These are phyloP conservation scores for Porosira glacialis DNA, from an alignment of 352 stramenopile genomes.

Conservation along the genomic window DNA sequence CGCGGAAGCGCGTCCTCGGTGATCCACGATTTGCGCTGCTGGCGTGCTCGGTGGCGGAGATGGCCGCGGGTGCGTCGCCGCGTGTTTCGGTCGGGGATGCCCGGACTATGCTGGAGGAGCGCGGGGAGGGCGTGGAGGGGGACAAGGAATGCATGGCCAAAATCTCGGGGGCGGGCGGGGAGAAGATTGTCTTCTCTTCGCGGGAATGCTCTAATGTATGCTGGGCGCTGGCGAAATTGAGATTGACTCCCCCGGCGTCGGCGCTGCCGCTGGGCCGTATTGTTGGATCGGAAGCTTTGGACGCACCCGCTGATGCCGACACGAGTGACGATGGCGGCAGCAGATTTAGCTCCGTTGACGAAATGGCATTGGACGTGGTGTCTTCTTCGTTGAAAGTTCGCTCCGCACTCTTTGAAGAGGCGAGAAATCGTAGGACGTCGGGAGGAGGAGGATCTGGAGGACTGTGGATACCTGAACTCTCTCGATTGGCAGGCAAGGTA, in stretches of 20 bases:
- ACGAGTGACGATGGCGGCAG: no score
- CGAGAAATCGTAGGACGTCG: constrained; percentile 37
- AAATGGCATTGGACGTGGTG: constrained; percentile 49
- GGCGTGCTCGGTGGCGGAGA: constrained; percentile 63
- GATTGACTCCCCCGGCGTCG: constrained; percentile 50
- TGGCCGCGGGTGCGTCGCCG: no score
- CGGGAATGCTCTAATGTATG: constrained; percentile 73
- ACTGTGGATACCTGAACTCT: constrained; percentile 70
- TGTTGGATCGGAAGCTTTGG: no score
- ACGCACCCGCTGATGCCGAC: no score
- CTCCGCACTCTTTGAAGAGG: constrained; percentile 55
- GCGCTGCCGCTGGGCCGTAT: constrained; percentile 48
- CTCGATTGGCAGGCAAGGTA: constrained; percentile 55
- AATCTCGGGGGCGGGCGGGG: no score
- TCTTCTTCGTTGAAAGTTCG: constrained; percentile 52
- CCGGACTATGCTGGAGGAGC: no score
- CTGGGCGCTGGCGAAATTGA: constrained; percentile 76
- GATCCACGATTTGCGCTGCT: constrained; percentile 76
- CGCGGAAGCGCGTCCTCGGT: constrained; percentile 46
- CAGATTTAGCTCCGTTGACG: constrained; percentile 31
- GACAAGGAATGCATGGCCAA: no score
- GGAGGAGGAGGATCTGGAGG: constrained; percentile 8
- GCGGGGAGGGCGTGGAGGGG: no score
- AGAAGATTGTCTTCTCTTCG: no score
- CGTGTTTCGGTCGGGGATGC: no score